Conservation (phyloP, 257 asterid genomes). For the Rubia yunnanensis region DNA sequence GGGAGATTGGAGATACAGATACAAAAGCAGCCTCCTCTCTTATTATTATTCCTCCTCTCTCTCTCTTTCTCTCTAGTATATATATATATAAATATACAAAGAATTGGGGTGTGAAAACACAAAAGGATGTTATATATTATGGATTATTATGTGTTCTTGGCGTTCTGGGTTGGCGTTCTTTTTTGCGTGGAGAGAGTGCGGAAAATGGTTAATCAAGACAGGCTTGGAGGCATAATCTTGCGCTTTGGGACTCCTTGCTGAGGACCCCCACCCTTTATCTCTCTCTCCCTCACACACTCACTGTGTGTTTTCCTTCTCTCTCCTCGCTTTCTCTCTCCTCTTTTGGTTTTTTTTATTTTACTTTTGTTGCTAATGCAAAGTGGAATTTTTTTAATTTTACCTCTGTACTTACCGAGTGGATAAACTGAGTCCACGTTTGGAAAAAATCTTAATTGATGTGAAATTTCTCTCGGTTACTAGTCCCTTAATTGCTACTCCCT, state of each 20-base stretch:
- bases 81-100: neutral
- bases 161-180: constrained; percentile 30
- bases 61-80: constrained; percentile 1
- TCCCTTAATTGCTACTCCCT: too few species aligned
- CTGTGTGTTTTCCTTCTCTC: neutral
- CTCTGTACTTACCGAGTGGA: constrained; percentile 1
- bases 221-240: constrained; percentile 52
- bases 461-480: too few species aligned
- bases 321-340: constrained; percentile 8
- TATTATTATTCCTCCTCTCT: neutral
- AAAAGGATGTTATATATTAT: constrained; percentile 22
- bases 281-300: constrained; percentile 26
- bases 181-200: constrained; percentile 1
- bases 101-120: constrained; percentile 19
- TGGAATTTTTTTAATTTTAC: constrained; percentile 4
- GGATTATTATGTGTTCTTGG: constrained; percentile 29
- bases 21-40: neutral
- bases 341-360: neutral
- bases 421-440: neutral
- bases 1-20: constrained; percentile 34
- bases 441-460: too few species aligned
- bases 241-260: constrained; percentile 19
- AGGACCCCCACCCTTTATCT: constrained; percentile 44
- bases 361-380: neutral
- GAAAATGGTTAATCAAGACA: constrained; percentile 50